phyloP scores from a whole-genome alignment of 2,329 filamentous ascomycete species.

The Ambrosiella cleistominuta region DNA sequence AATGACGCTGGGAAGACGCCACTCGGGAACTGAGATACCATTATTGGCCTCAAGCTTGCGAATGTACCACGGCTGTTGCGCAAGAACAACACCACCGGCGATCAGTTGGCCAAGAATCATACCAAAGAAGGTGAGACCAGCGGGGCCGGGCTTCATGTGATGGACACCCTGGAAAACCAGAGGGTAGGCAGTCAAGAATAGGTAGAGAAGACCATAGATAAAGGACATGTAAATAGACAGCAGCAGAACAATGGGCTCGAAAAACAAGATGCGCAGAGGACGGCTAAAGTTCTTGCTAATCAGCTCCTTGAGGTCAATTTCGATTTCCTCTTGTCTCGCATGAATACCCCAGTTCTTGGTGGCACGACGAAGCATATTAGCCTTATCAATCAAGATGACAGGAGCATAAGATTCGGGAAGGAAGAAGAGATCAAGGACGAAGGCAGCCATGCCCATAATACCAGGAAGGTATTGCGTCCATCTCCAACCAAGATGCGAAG shows the following conservation, averaged over 20 bases:
- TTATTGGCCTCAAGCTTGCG: conserved; percentile 52
- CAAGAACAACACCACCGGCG: conserved; percentile 45
- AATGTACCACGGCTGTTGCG: conserved; percentile 48
- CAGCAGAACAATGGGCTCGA: conserved; percentile 50
- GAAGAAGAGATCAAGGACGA: conserved; percentile 42
- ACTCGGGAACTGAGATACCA: conserved; percentile 45
- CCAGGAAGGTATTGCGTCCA: conserved; percentile 51
- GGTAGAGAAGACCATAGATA: conserved; percentile 63
- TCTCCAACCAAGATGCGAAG: conserved; percentile 47
- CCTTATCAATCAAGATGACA: conserved; percentile 44
- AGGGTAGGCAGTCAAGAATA: conserved; percentile 72
- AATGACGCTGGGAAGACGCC: conserved; percentile 46
- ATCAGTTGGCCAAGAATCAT: conserved; percentile 60
- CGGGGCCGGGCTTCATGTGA: conserved; percentile 48
- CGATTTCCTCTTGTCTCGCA: conserved; percentile 55
- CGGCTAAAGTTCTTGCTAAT: conserved; percentile 50
- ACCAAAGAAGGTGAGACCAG: conserved; percentile 69
- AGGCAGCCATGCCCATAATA: conserved; percentile 45
- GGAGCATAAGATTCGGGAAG: conserved; percentile 55
- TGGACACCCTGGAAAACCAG: conserved; percentile 63
- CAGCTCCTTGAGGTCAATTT: conserved; percentile 46
- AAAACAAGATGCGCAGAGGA: conserved; percentile 45
- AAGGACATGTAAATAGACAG: conserved; percentile 58
- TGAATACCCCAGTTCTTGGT: conserved; percentile 55
- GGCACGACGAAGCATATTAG: conserved; percentile 40